Percentiles rank a stretch among this genome's conserved stretches.
phyloP scores from a whole-genome alignment of 2,329 filamentous ascomycete species.

The Metarhizium rileyi region DNA sequence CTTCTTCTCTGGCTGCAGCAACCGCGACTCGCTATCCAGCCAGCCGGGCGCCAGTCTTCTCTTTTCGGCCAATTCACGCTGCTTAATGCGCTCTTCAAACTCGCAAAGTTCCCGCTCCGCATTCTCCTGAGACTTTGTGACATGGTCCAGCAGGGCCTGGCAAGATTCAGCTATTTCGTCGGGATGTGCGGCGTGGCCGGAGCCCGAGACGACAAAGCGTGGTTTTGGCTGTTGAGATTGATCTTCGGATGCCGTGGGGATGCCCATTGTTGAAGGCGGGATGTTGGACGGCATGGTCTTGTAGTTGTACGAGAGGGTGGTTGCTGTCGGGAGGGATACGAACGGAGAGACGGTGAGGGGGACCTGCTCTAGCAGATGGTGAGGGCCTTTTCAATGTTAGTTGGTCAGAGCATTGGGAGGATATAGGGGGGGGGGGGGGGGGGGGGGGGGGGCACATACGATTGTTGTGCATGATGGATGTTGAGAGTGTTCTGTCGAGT shows the following conservation, averaged over 20 bases:
- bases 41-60: conserved; percentile 69
- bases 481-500: not conserved
- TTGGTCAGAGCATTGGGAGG: conserved; percentile 1
- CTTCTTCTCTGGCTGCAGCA: conserved; percentile 57
- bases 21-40: conserved; percentile 62
- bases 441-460: conserved; percentile 19
- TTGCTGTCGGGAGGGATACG: conserved; percentile 77
- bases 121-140: conserved; percentile 58
- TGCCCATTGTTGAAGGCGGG: conserved; percentile 38
- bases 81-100: conserved; percentile 58
- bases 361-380: conserved; percentile 84
- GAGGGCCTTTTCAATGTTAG: conserved; percentile 47
- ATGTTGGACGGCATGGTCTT: conserved; percentile 80
- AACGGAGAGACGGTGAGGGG: conserved; percentile 92
- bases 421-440: not conserved
- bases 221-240: conserved; percentile 36
- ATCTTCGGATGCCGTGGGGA: conserved; percentile 26
- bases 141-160: conserved; percentile 64
- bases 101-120: conserved; percentile 57
- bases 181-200: conserved; percentile 76
- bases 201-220: conserved; percentile 67
- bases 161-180: conserved; percentile 79
- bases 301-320: conserved; percentile 93
- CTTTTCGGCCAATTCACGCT: conserved; percentile 68
- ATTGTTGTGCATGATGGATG: conserved; percentile 21